A percentile compares a stretch with the other conserved stretches of the same genome.
Evolutionary conservation across 1,284 basidiomycete genomes (phyloP).

Genomic region (Omphalotus olearius): DNA sequence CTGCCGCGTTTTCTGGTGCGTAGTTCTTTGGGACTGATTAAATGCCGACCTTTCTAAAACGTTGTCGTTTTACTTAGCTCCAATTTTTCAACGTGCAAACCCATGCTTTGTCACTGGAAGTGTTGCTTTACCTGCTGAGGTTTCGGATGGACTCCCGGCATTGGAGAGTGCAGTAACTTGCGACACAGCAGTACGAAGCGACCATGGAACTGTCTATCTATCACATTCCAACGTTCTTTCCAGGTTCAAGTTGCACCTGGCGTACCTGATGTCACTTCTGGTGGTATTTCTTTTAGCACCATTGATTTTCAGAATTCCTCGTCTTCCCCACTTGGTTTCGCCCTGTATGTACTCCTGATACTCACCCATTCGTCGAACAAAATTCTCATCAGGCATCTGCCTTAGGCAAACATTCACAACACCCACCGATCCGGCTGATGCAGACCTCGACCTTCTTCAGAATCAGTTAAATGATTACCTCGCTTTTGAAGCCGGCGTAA

Average conservation of each 20-base stretch:
- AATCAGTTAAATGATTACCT: constrained; percentile 24
- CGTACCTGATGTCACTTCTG: constrained; percentile 22
- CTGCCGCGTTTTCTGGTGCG: constrained; percentile 5
- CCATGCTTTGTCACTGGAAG: constrained; percentile 22
- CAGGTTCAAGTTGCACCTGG: constrained; percentile 16
- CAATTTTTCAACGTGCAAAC: constrained; percentile 16
- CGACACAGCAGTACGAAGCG: constrained; percentile 15
- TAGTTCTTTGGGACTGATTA: too few relatives aligned
- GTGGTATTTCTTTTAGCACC: constrained; percentile 21
- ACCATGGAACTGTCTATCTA: not conserved
- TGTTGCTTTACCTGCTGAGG: constrained; percentile 23
- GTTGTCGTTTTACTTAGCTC: constrained; percentile 7
- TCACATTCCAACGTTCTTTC: not conserved
- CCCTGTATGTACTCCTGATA: constrained; percentile 16
- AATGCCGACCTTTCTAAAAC: not conserved
- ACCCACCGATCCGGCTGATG: constrained; percentile 19
- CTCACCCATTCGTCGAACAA: not conserved
- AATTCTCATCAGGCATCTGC: not conserved
- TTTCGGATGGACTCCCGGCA: constrained; percentile 18
- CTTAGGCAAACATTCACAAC: constrained; percentile 15
- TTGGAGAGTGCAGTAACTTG: constrained; percentile 20
- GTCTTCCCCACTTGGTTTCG: constrained; percentile 24
- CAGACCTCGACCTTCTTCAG: constrained; percentile 20
- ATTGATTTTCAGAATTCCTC: constrained; percentile 27
- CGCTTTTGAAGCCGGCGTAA: constrained; percentile 22